Evolutionary conservation across 805 yeast species (phyloP), one percentile per base, ranked within the genome.

Genomic region (Metschnikowia drakensbergensis): DNA sequence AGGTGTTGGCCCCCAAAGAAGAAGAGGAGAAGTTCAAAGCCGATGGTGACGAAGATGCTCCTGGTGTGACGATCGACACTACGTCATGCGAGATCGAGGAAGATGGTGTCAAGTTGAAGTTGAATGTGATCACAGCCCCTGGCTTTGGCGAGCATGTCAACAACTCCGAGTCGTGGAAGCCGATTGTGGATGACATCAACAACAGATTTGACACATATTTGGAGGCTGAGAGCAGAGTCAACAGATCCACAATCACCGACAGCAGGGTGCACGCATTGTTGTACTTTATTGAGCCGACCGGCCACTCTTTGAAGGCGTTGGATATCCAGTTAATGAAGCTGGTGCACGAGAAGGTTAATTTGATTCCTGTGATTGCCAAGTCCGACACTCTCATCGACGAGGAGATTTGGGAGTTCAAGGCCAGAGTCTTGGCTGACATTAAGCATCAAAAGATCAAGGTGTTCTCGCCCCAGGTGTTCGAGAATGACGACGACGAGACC

Each of bases 211-310:
- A 94, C 69, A 77, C 80, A 54, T 92, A 83, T 66, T 81, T 94
- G 69, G 98, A 94, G 69, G 81, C 83, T 43, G 99, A 94, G 74
- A 88, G 88, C 61, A 83, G 84, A 64, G 78, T 88, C 51, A 83
- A 82, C 68, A 82, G 97, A 67, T 71, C 86, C 9, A 67, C 79
- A 17, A 76, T 84, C 54, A 76, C 72, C 49, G 99, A 94, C 69
- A 80, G 84, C 62, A 83, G 99, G 63, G 81, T 94, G 51, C 99
- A 94, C 67, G 98, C 97, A 31, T 82, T 90, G 65, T 72, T 94
- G 54, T 94, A 91, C 71, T 92, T 94, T 61, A 87, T 94, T 61
- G 97, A 92, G 71, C 99, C 99, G 58, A 91, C 97, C 26, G 98
- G 97, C 52, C 99, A 94, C 71, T 82, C 88, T 37, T 78, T 94